Percentiles rank a stretch among this genome's conserved stretches.
These are phyloP conservation scores for Cenchrus americanus DNA, from an alignment of 176 grass and related monocot species.

Conservation along the genomic window DNA sequence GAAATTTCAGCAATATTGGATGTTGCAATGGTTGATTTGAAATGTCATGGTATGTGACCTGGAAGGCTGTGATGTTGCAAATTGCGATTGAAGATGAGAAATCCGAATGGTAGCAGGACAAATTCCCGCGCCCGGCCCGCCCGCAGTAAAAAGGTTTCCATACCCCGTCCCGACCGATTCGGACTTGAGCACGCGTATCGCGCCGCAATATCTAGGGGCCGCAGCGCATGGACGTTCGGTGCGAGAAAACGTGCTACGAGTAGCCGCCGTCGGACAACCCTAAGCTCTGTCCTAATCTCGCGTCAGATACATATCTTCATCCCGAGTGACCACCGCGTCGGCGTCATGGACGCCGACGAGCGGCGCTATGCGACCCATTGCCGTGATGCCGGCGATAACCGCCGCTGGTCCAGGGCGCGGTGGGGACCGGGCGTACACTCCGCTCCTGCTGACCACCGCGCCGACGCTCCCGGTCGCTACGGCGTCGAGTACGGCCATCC, in stretches of 20 bases:
- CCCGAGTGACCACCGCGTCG: background rate
- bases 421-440: background rate
- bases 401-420: background rate
- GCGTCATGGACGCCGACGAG: constrained; percentile 10
- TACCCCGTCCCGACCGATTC: background rate
- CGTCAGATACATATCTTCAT: background rate
- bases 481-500: background rate
- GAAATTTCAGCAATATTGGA: too few species aligned
- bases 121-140: too few species aligned
- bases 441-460: background rate
- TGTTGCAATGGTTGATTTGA: too few species aligned
- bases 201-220: background rate
- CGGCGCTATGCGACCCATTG: background rate
- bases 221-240: background rate
- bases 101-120: too few species aligned
- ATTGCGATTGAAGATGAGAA: too few species aligned
- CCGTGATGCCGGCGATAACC: background rate
- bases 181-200: background rate
- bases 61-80: too few species aligned
- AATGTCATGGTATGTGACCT: too few species aligned
- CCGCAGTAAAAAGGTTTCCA: too few species aligned
- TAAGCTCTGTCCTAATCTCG: background rate
- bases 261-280: background rate
- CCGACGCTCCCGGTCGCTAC: background rate
- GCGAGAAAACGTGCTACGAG: background rate